Evolutionary conservation across 148 eudicot species (phyloP).

Genomic region (Mesembryanthemum crystallinum): DNA sequence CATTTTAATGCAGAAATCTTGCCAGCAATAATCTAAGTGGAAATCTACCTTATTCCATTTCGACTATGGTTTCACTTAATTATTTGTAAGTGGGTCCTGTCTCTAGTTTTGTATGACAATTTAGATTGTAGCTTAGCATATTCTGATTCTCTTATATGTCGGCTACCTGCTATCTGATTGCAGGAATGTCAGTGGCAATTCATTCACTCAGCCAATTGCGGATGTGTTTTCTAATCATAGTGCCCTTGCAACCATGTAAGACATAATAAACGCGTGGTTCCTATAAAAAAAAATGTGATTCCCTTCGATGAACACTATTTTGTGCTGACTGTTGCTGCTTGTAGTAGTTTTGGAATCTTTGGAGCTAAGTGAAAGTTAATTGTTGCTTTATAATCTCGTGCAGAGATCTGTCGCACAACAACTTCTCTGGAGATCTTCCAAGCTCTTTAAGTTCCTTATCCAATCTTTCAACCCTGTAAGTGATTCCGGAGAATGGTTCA

Average conservation of each 20-base stretch:
- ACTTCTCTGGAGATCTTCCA: conserved; percentile 80
- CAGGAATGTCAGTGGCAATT: conserved; percentile 81
- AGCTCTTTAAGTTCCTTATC: conserved; percentile 59
- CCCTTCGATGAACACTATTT: not conserved
- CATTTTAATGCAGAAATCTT: conserved; percentile 61
- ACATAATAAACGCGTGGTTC: not conserved
- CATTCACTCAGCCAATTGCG: conserved; percentile 60
- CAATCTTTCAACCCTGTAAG: conserved; percentile 88
- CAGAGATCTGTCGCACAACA: conserved; percentile 90
- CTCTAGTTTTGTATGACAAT: not conserved
- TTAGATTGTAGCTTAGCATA: not conserved
- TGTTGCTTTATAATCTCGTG: conserved; percentile 27
- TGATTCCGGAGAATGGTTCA: conserved; percentile 23
- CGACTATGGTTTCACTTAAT: conserved; percentile 55
- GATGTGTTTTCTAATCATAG: conserved; percentile 77
- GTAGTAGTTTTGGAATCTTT: not conserved
- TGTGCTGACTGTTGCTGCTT: not conserved
- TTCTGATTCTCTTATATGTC: conserved; percentile 20
- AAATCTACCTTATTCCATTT: conserved; percentile 74
- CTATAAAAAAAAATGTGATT: not conserved
- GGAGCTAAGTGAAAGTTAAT: not conserved
- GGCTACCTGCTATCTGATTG: conserved; percentile 20
- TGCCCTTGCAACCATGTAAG: conserved; percentile 71
- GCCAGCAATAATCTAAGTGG: conserved; percentile 76
- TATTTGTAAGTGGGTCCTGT: conserved; percentile 56